Conservation (phyloP, 1,139 yeast genomes). For the Lodderomyces elongisporus region DNA sequence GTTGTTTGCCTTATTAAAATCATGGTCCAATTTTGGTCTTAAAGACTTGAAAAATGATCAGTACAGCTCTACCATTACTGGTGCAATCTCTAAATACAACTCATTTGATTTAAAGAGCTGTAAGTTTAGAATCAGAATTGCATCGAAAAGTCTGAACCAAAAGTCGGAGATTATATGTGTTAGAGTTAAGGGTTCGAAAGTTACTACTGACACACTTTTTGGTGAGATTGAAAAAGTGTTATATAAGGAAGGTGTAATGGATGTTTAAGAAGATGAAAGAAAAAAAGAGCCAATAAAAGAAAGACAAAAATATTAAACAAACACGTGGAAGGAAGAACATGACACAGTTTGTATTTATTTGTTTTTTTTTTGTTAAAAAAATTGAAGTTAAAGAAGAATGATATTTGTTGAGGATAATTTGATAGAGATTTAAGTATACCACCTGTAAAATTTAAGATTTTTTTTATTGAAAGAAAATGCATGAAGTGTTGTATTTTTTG, state of each 20-base stretch:
- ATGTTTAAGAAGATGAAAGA: slow-evolving; percentile 12
- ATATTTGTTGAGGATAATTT: no score
- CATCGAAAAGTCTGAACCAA: slow-evolving; percentile 34
- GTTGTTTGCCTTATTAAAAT: slow-evolving; percentile 53
- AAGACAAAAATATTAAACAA: no score
- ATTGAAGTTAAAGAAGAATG: no score
- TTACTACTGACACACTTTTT: slow-evolving; percentile 40
- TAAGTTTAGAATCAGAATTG: slow-evolving; percentile 53
- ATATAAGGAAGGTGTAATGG: slow-evolving; percentile 44
- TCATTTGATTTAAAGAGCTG: slow-evolving; percentile 61
- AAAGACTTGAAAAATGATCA: slow-evolving; percentile 49
- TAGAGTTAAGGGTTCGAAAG: slow-evolving; percentile 41
- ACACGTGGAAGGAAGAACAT: no score
- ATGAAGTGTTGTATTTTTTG: no score
- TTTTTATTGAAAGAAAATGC: no score
- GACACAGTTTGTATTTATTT: no score
- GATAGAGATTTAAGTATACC: no score
- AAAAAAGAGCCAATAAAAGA: neutral
- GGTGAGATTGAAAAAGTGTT: slow-evolving; percentile 45
- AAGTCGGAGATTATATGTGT: slow-evolving; percentile 45
- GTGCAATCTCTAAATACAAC: slow-evolving; percentile 57
- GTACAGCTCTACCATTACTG: slow-evolving; percentile 44
- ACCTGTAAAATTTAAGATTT: no score
- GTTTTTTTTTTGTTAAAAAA: no score
- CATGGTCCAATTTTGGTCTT: slow-evolving; percentile 71